Base-by-base conservation (phyloP, 2,329 filamentous ascomycete genomes). In the Didymella pomorum region DNA sequence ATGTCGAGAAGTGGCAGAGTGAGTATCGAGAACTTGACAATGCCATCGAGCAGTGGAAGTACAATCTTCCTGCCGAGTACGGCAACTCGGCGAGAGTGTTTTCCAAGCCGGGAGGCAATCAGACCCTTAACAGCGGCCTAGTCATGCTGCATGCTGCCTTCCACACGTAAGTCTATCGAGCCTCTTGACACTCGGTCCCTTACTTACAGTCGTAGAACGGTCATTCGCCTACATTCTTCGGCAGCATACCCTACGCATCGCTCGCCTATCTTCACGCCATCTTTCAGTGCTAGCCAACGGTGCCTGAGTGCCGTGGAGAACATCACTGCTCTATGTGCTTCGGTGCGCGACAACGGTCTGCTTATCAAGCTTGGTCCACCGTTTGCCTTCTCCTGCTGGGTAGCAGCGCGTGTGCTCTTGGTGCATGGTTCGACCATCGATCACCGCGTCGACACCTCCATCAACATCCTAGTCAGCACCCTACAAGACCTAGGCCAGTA, bases 361-460 rank as follows among this genome's bases (percentile, higher is more conserved):
- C 82, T 97, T 20, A 83, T 87, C 48, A 93, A 93, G 73, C 86
- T 97, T 16, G 93, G 93, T 0, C 93, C 93, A 0, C 93, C 92
- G 0, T 97, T 97, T 73, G 93, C 93, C 3, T 97, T 97, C 72
- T 93, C 91, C 0, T 82, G 97, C 1, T 97, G 93, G 93, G 93
- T 97, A 16, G 92, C 91, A 3, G 92, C 93, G 6, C 89, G 93
- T 3, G 83, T 97, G 3, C 82, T 96, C 5, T 87, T 97, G 9
- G 93, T 97, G 2, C 93, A 97, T 74, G 92, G 92, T 25, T 95
- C 91, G 8, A 96, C 93, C 0, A 92, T 96, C 54, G 91, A 95
- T 65, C 90, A 91, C 74, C 91, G 90, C 63, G 83, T 96, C 35
- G 91, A 90, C 56, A 87, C 90, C 0, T 90, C 92, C 61, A 91